Percentiles rank a stretch among this genome's conserved stretches.
Conservation (phyloP, 768 basidiomycete genomes). For the Calvatia gigantea region DNA sequence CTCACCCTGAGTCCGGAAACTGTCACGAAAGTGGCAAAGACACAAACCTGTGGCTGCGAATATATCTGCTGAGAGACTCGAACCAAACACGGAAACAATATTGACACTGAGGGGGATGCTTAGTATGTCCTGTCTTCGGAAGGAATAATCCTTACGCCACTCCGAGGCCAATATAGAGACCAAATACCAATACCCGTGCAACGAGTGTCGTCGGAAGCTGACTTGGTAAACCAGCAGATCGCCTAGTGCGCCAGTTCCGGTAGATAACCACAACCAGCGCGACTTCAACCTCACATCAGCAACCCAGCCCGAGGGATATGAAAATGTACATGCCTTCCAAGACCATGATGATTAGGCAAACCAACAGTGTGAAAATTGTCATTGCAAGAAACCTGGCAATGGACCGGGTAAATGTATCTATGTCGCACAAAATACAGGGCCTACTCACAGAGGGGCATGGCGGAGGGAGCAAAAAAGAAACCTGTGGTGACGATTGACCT, state of each 20-base stretch:
- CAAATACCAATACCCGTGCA: slow-evolving; percentile 31
- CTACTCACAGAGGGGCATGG: slow-evolving; percentile 16
- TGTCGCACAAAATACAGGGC: background rate
- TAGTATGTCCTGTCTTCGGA: background rate
- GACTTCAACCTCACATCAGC: slow-evolving; percentile 17
- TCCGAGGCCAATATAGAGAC: slow-evolving; percentile 28
- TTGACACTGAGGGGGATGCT: slow-evolving; percentile 20
- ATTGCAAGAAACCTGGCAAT: slow-evolving; percentile 19
- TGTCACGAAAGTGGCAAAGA: background rate
- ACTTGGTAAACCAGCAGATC: slow-evolving; percentile 23
- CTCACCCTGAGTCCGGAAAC: background rate
- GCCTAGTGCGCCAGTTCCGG: slow-evolving; percentile 27
- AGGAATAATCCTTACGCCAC: slow-evolving; percentile 22
- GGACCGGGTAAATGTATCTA: background rate
- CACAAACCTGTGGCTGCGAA: slow-evolving; percentile 31
- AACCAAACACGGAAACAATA: slow-evolving; percentile 23
- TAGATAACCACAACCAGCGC: slow-evolving; percentile 25
- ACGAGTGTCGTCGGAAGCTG: slow-evolving; percentile 24
- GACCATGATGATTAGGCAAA: slow-evolving; percentile 25
- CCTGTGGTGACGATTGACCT: slow-evolving; percentile 21
- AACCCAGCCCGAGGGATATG: background rate
- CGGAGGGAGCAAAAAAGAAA: slow-evolving; percentile 30
- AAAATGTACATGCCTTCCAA: slow-evolving; percentile 23
- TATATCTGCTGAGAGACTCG: slow-evolving; percentile 24
- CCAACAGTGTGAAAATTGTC: slow-evolving; percentile 22